Base-by-base conservation (phyloP, 257 asterid species). In the Echium plantagineum region DNA sequence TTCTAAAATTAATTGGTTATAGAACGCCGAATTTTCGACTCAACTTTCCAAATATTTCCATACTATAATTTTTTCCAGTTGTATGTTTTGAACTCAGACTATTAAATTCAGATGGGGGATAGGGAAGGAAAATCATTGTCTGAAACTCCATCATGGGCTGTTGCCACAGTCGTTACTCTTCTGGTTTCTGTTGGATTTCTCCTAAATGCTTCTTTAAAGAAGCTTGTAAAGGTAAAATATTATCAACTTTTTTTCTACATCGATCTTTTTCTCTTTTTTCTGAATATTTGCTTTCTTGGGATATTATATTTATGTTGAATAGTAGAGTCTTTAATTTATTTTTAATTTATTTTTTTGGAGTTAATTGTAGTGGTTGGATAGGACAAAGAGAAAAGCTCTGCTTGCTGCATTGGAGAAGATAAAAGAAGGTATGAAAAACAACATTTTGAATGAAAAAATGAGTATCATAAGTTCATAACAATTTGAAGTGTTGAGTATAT, bases 381-480 rank as follows among this genome's bases (percentile, higher is more conserved):
- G 69, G 78, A 88, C 93, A 57, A 88, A 80, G 66, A 77, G 96
- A 83, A 81, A 85, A 69, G 90, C 86, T 59, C 93, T 91, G 63
- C 74, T 82, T 69, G 82, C 93, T 22, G 93, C 95, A 17, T 65
- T 91, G 71, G 84, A 85, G 68, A 91, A 85, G 79, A 85, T 91
- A 73, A 85, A 82, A 75, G 96, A 91, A 72, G 98, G 98, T 88
- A 75, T 26, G 59, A 7, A 3, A 52, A 64, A 32, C 47, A 48
- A 21, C 18, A 56, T 26, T 56, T 56, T 21, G 60, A 67, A 64
- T 13, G 51, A 28, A 12, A 28, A 52, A 61, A 21, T 59, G 0
- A 5, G 2, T 2, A 26, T 5, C 5, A 26, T 2, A 2, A 2
- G 5, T 2, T 2, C 5, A 26, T 26, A 2, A 26, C 4, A 26